Conservation (phyloP, 2,329 filamentous ascomycete species). For the Graphium sp. region DNA sequence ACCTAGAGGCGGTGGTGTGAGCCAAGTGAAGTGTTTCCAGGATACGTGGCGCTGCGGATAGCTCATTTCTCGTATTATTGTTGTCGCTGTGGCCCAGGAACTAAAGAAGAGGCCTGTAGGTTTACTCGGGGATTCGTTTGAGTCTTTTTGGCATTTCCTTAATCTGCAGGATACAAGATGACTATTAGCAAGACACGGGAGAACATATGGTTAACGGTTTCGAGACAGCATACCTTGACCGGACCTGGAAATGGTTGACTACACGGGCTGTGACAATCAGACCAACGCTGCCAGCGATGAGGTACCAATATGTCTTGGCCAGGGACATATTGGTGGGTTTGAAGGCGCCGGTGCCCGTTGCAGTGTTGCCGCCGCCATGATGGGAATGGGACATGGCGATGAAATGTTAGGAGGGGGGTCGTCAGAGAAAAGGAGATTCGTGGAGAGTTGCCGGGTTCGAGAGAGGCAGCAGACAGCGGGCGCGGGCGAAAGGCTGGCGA, state of each 20-base stretch:
- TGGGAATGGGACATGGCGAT: constrained; percentile 5
- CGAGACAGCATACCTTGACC: constrained; percentile 17
- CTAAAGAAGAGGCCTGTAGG: constrained; percentile 28
- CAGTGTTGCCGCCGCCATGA: constrained; percentile 6
- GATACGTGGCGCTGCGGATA: constrained; percentile 37
- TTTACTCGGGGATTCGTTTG: constrained; percentile 31
- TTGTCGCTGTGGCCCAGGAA: constrained; percentile 40
- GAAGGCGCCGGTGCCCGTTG: constrained; percentile 19
- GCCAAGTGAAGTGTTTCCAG: constrained; percentile 29
- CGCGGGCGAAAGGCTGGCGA: too few species aligned
- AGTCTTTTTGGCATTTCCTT: constrained; percentile 21
- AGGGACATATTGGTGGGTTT: constrained; percentile 23
- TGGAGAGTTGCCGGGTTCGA: too few species aligned
- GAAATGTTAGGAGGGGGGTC: too few species aligned
- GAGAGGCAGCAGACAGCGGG: too few species aligned
- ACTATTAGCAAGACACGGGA: neutral
- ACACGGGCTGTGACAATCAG: constrained; percentile 20
- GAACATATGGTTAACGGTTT: neutral
- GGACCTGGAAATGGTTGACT: constrained; percentile 23
- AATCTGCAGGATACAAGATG: constrained; percentile 18
- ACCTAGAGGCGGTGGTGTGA: constrained; percentile 41
- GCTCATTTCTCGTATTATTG: constrained; percentile 35
- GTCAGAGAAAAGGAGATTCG: too few species aligned
- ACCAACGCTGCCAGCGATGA: constrained; percentile 30
- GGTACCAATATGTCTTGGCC: constrained; percentile 42